These are phyloP conservation scores for Lachnellula suecica DNA, from an alignment of 2,329 filamentous ascomycete genomes.

Conservation along the genomic window DNA sequence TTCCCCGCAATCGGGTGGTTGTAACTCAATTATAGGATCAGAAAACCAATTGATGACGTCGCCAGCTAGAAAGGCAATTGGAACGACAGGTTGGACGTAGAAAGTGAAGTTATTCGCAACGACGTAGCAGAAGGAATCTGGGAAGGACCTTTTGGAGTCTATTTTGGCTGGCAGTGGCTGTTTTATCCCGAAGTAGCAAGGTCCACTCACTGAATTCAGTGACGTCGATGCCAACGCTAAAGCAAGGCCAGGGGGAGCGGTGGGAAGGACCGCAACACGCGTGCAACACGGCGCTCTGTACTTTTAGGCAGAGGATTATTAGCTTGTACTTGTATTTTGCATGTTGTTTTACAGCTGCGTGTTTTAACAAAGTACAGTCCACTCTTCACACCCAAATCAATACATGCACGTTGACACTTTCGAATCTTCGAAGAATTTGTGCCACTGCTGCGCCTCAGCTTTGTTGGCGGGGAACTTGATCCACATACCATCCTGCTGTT, in stretches of 20 bases:
- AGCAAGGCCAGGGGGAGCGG: not conserved
- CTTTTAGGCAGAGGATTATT: too few relatives aligned
- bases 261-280: too few relatives aligned
- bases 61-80: constrained; percentile 4
- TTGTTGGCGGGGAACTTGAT: constrained; percentile 16
- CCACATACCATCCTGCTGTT: not conserved
- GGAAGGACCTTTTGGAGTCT: not conserved
- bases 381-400: not conserved
- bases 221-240: constrained; percentile 14
- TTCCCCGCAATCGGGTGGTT: constrained; percentile 24
- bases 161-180: not conserved
- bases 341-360: too few relatives aligned
- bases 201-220: not conserved
- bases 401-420: not conserved
- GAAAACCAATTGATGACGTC: constrained; percentile 14
- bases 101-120: constrained; percentile 1
- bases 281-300: too few relatives aligned
- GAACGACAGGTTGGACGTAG: constrained; percentile 2
- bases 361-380: too few relatives aligned
- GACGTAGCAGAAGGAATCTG: not conserved
- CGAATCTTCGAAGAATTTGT: not conserved
- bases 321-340: too few relatives aligned
- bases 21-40: constrained; percentile 4
- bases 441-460: constrained; percentile 1
- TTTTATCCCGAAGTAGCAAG: constrained; percentile 8